Conservation (phyloP, 106 monocot species). For the Phalaenopsis aphrodite region DNA sequence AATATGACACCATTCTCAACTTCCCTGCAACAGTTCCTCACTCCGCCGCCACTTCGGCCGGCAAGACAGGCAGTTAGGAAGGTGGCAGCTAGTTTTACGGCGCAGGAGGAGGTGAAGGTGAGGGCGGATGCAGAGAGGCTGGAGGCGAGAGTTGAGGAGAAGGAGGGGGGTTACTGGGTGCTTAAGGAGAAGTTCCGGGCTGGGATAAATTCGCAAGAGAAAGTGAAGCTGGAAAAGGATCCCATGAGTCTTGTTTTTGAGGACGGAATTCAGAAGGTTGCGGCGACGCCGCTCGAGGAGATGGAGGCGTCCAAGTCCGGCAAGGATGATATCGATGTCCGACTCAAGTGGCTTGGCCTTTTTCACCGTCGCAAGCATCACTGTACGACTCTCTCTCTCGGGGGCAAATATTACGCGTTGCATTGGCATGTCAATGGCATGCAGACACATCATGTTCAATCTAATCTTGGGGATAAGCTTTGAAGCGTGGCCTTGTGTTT, state of each 20-base stretch:
- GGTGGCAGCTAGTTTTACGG: neutral
- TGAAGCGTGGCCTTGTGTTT: too few species aligned
- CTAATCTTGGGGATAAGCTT: too few species aligned
- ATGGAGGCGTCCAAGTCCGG: constrained; percentile 46
- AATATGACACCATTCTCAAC: constrained; percentile 37
- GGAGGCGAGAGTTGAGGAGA: constrained; percentile 73
- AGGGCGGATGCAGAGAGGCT: constrained; percentile 22
- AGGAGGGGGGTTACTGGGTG: constrained; percentile 65
- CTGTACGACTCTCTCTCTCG: constrained; percentile 23
- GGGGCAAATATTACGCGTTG: too few species aligned
- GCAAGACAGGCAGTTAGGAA: neutral
- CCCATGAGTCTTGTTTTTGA: constrained; percentile 70
- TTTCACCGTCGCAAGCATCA: constrained; percentile 98
- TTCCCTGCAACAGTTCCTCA: constrained; percentile 28
- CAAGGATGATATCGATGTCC: constrained; percentile 83
- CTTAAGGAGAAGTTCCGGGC: constrained; percentile 72
- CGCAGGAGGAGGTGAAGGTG: neutral
- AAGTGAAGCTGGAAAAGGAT: constrained; percentile 83
- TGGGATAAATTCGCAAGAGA: constrained; percentile 87
- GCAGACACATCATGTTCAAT: too few species aligned
- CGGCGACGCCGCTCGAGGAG: constrained; percentile 46
- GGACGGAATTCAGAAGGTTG: constrained; percentile 55
- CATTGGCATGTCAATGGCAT: too few species aligned
- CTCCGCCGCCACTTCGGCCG: neutral
- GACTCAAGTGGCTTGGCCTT: constrained; percentile 98